Evolutionary conservation across 2,329 filamentous ascomycete species (phyloP), one percentile per base, ranked within the genome.

Genomic region (Pseudogymnoascus pannorum): DNA sequence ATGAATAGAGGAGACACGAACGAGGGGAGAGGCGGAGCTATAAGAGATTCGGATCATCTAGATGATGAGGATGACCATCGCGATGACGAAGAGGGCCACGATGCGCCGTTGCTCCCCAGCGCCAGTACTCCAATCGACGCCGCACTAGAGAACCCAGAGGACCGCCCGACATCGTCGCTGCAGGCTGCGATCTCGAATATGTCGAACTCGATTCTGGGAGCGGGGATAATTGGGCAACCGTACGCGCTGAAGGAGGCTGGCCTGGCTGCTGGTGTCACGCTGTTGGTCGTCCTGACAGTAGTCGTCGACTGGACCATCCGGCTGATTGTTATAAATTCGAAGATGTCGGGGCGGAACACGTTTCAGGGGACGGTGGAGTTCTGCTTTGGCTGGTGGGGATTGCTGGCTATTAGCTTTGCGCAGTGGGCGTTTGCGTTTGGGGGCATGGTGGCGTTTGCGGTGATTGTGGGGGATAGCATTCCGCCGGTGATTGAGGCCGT

Each of bases 401-500:
- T 99, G 61, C 85, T 99, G 66, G 93, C 94, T 63, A 97, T 99
- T 67, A 82, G 78, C 64, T 66, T 97, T 64, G 94, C 94, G 58
- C 94, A 99, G 78, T 99, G 93, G 93, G 88, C 91, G 26, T 99
- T 99, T 80, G 94, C 94, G 2, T 99, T 97, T 78, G 94, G 94
- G 61, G 94, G 94, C 66, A 99, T 99, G 94, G 86, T 99, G 61
- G 94, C 94, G 12, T 99, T 97, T 74, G 94, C 92, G 67, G 92
- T 99, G 70, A 97, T 99, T 70, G 89, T 99, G 8, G 94, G 94
- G 63, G 94, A 99, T 74, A 92, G 91, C 0, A 97, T 99, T 71
- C 94, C 94, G 3, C 91, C 92, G 73, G 94, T 99, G 57, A 74
- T 97, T 69, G 77, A 81, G 57, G 91, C 92, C 4, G 75, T 97